Evolutionary conservation across 192 early-diverging fungal genomes (phyloP), one percentile per base, ranked within the genome.

Genomic region (Entrophospora sp.): DNA sequence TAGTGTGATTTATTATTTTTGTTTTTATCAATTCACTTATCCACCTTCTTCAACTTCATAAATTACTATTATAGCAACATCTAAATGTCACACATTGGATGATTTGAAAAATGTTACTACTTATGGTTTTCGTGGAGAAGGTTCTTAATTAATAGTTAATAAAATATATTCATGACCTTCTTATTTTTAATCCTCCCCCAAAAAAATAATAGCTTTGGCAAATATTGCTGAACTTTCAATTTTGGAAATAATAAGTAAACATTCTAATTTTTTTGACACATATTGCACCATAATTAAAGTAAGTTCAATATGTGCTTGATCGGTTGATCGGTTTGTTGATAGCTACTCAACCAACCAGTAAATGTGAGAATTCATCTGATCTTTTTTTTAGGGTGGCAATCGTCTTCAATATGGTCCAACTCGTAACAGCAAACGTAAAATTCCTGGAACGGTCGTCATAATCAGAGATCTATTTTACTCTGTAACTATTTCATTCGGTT

Each of bases 81-180:
- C 87, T 9, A 88, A 85, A 58, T 72, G 67, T 32, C 71, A 71
- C 5, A 71, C 72, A 1, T 36, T 77, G 1, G 32, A 49, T 12
- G 79, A 81, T 61, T 61, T 83, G 0, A 32, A 71, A 31, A 27
- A 67, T 4, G 59, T 73, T 2, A 65, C 48, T 9, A 79, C 82
- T 4, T 85, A 79, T 73, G 87, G 87, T 8, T 89, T 84, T 45
- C 75, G 87, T 14, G 87, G 87, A 13, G 85, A 88, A 80, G 85
- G 85, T 85, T 62, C 20, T n/a, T n/a, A n/a, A n/a, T n/a, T n/a
- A n/a, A n/a, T n/a, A n/a, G n/a, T n/a, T n/a, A n/a, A n/a, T n/a
- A n/a, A n/a, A n/a, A n/a, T n/a, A n/a, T n/a, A n/a, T n/a, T n/a
- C n/a, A n/a, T n/a, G n/a, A n/a, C n/a, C n/a, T n/a, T n/a, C n/a